Percentiles rank a stretch among this genome's conserved stretches.
phyloP scores from a whole-genome alignment of 2,329 filamentous ascomycete species.

The Gaeumannomyces tritici region DNA sequence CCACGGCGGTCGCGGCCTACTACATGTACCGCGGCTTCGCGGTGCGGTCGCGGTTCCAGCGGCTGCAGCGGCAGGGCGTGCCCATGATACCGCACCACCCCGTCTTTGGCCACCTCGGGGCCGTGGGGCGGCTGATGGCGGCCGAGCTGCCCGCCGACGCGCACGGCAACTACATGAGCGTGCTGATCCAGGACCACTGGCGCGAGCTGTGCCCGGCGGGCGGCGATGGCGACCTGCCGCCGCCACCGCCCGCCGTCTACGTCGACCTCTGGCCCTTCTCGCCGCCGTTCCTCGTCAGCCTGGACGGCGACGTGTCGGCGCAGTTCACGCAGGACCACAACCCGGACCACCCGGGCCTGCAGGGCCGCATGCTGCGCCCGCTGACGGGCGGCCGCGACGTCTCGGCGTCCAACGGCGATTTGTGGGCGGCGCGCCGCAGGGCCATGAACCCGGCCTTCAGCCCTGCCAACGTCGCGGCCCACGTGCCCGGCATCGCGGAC shows the following conservation, averaged over 20 bases:
- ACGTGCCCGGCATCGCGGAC: slow-evolving; percentile 25
- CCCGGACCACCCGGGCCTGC: slow-evolving; percentile 15
- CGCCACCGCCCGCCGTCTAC: slow-evolving; percentile 15
- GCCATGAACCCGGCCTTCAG: slow-evolving; percentile 27
- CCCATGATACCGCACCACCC: slow-evolving; percentile 13
- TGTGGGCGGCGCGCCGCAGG: slow-evolving; percentile 19
- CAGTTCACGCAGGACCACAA: slow-evolving; percentile 14
- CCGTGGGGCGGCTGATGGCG: slow-evolving; percentile 10
- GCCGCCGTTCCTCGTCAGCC: slow-evolving; percentile 9
- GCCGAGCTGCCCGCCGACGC: slow-evolving; percentile 8
- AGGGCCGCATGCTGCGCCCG: slow-evolving; percentile 16
- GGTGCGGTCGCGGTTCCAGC: slow-evolving; percentile 10
- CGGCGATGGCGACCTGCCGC: no score
- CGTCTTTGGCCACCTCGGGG: slow-evolving; percentile 10
- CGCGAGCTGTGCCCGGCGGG: slow-evolving; percentile 9
- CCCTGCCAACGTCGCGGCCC: slow-evolving; percentile 21
- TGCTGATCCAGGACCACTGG: slow-evolving; percentile 12
- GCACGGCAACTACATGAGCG: slow-evolving; percentile 12
- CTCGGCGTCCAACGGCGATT: slow-evolving; percentile 18
- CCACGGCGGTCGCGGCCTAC: neutral
- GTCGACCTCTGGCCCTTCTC: slow-evolving; percentile 20
- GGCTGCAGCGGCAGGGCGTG: slow-evolving; percentile 11
- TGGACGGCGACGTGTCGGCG: slow-evolving; percentile 11
- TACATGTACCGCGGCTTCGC: slow-evolving; percentile 9
- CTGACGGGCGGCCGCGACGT: slow-evolving; percentile 22